Conservation (phyloP, 345 rosid genomes). For the Brassica incana region DNA sequence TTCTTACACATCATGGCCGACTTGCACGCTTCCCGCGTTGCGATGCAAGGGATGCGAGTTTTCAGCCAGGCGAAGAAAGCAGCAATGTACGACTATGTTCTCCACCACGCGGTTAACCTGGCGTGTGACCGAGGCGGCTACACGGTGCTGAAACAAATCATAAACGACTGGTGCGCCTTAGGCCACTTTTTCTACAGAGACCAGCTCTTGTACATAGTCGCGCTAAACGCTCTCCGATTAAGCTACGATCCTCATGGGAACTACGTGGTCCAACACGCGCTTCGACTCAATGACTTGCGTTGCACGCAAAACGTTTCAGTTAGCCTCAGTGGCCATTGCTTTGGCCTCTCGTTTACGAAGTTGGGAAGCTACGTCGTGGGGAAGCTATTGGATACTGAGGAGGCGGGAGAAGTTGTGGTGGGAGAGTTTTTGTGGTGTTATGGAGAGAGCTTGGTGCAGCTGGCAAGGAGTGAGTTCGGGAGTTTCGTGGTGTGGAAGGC, state of each 20-base stretch:
- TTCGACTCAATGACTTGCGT: background rate
- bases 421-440: background rate
- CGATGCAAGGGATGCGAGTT: no score
- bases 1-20: no score
- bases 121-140: slow-evolving; percentile 14
- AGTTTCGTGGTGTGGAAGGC: slow-evolving; percentile 23
- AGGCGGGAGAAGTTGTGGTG: background rate
- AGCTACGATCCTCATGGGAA: background rate
- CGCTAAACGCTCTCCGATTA: background rate
- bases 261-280: background rate
- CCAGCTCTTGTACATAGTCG: background rate
- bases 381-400: background rate
- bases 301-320: background rate
- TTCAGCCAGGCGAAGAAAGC: no score
- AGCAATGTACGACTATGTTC: no score
- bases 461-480: slow-evolving; percentile 24
- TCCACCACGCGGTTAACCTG: background rate
- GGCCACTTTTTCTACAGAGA: background rate
- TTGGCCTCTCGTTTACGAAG: slow-evolving; percentile 10
- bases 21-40: no score
- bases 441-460: background rate
- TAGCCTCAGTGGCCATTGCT: background rate
- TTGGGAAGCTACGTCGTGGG: slow-evolving; percentile 30
- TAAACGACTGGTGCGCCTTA: background rate
- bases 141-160: slow-evolving; percentile 12